Base-by-base conservation (phyloP, 1,139 yeast genomes). In the Blastobotrys illinoisensis region DNA sequence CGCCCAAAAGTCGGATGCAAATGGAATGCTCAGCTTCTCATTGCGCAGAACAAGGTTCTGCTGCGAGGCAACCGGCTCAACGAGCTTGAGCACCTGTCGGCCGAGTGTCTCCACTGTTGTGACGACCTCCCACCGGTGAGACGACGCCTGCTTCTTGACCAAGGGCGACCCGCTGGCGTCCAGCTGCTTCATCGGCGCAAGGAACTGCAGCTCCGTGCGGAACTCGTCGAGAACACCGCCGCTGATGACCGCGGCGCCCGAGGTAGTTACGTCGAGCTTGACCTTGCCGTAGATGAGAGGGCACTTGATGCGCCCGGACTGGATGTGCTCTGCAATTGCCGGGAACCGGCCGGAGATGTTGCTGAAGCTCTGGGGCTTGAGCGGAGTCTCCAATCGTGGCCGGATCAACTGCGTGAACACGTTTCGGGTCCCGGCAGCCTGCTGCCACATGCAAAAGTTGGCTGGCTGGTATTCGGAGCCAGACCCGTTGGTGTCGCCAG, bases 1-100 rank as follows among this genome's bases (percentile, higher is more conserved):
- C 2, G 68, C 64, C 74, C 75, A 72, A 57, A 72, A 72, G 54
- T 72, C 75, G 19, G 67, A 62, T 16, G 74, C 67, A 60, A 71
- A 71, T 11, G 75, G 75, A 16, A 72, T 63, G 44, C 52, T 60
- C 13, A 71, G 61, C 49, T 67, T 67, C 55, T 71, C 74, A 21
- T 64, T 60, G 44, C 70, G 64, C 19, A 66, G 66, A 23, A 62
- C 57, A 16, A 63, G 54, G 53, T 62, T 61, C 50, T 64, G 66
- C 47, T 62, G 62, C 48, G 59, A 60, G 2, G 63, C 60, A n/a
- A 68, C 66, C 11, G 64, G 55, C 47, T 68, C 70, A 43, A 61
- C 59, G 26, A 69, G 61, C 46, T 65, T 63, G 44, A 69, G 63
- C 48, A 69, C 64, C 53, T 67, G 66, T 45, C 66, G 65, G 48